Conservation (phyloP, 108 stramenopile genomes). For the Aurantiochytrium sp. region DNA sequence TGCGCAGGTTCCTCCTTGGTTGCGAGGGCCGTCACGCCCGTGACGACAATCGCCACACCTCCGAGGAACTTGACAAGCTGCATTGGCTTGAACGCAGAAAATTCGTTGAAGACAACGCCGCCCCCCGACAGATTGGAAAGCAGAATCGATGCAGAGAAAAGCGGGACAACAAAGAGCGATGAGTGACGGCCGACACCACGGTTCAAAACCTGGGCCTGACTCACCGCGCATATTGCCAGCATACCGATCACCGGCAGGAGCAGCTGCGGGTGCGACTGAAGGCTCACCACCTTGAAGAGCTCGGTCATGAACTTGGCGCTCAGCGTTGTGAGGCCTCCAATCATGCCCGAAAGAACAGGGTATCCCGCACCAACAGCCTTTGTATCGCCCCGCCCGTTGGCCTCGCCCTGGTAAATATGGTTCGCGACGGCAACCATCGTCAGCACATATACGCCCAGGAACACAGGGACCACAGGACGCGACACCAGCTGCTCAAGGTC, state of each 20-base stretch:
- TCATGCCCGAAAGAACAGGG: background rate
- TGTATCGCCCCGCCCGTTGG: background rate
- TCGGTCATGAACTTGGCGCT: background rate
- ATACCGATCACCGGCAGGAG: background rate
- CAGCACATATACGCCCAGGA: background rate
- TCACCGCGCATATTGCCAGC: background rate
- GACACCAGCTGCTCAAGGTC: background rate
- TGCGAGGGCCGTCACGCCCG: background rate
- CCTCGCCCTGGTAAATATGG: background rate
- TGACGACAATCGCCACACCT: background rate
- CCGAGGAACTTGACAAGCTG: background rate
- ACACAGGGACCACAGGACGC: background rate
- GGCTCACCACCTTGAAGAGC: background rate
- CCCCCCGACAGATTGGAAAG: background rate
- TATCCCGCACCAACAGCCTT: background rate
- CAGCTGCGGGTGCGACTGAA: background rate
- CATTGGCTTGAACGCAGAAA: background rate
- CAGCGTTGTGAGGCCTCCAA: conserved; percentile 7
- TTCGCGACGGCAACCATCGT: background rate
- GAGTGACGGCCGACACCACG: background rate
- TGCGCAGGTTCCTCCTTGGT: background rate
- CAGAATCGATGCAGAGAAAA: background rate
- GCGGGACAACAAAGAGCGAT: background rate
- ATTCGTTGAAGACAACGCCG: background rate
- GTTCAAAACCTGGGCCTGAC: background rate